phyloP scores from a whole-genome alignment of 306 rosid species.

The Sindora glabra region DNA sequence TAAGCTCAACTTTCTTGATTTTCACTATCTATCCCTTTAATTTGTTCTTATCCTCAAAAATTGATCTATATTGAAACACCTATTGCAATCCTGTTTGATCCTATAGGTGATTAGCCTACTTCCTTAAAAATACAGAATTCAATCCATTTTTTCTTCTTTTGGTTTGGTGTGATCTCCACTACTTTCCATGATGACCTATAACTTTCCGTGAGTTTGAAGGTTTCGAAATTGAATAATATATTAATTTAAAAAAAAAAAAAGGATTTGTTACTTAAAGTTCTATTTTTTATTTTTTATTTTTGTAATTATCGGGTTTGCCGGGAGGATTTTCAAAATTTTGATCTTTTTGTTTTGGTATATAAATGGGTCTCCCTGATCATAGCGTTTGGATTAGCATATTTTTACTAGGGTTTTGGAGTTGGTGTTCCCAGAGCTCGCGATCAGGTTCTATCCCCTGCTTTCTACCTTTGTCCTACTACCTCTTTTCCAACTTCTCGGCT shows the following conservation, averaged over 20 bases:
- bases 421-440: conserved; percentile 7
- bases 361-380: conserved; percentile 28
- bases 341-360: conserved; percentile 17
- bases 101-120: background rate
- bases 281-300: background rate
- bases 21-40: background rate
- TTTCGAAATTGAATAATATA: conserved; percentile 8
- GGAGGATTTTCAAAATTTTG: too few species aligned
- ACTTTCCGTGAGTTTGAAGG: conserved; percentile 54
- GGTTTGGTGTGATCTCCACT: conserved; percentile 30
- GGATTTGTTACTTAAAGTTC: too few species aligned
- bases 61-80: background rate
- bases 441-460: conserved; percentile 15
- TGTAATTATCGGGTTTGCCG: conserved; percentile 1
- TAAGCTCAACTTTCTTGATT: background rate
- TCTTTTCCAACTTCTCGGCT: background rate
- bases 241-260: too few species aligned
- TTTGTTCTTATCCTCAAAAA: background rate
- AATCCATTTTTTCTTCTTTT: background rate
- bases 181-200: conserved; percentile 33
- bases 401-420: conserved; percentile 34
- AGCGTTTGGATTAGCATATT: conserved; percentile 21
- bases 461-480: too few species aligned
- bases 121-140: background rate
- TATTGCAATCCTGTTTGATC: background rate